These are phyloP conservation scores for Arthrobotrys sphaeroides DNA, from an alignment of 2,329 filamentous ascomycete species.

Conservation along the genomic window DNA sequence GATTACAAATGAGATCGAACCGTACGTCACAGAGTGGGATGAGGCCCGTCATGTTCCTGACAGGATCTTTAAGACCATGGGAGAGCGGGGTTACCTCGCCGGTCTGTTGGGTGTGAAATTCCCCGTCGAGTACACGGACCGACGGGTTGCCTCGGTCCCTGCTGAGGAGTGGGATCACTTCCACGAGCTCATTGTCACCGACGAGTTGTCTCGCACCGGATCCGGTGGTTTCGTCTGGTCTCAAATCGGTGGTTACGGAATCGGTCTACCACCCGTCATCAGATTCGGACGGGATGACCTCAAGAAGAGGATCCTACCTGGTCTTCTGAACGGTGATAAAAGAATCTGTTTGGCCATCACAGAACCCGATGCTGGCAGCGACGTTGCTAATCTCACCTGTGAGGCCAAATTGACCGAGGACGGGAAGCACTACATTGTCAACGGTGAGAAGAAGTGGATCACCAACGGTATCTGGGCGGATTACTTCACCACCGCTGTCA, in stretches of 20 bases:
- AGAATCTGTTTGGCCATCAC: constrained; percentile 97
- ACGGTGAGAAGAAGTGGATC: constrained; percentile 99
- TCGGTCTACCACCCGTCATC: constrained; percentile 88
- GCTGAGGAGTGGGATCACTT: constrained; percentile 96
- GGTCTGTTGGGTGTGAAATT: constrained; percentile 87
- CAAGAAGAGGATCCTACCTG: constrained; percentile 86
- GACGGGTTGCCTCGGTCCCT: constrained; percentile 78
- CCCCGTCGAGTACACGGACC: constrained; percentile 76
- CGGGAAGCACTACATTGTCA: constrained; percentile 99
- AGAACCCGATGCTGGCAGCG: constrained; percentile 91
- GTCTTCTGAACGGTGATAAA: constrained; percentile 90
- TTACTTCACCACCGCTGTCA: constrained; percentile 96
- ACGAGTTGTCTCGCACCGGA: constrained; percentile 87
- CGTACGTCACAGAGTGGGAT: constrained; percentile 94
- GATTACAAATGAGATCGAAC: constrained; percentile 89
- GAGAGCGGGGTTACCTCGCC: constrained; percentile 89
- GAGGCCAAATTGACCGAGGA: constrained; percentile 95
- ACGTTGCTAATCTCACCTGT: constrained; percentile 94
- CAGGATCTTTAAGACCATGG: constrained; percentile 94
- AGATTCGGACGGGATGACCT: constrained; percentile 89
- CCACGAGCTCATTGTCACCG: constrained; percentile 94
- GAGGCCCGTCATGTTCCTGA: constrained; percentile 90
- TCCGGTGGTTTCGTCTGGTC: constrained; percentile 98
- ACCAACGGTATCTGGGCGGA: constrained; percentile 97
- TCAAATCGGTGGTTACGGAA: constrained; percentile 93